Percentiles rank a stretch among this genome's conserved stretches.
Evolutionary conservation across 179 eudicot genomes (phyloP).

Genomic region (Pouteria campechiana): DNA sequence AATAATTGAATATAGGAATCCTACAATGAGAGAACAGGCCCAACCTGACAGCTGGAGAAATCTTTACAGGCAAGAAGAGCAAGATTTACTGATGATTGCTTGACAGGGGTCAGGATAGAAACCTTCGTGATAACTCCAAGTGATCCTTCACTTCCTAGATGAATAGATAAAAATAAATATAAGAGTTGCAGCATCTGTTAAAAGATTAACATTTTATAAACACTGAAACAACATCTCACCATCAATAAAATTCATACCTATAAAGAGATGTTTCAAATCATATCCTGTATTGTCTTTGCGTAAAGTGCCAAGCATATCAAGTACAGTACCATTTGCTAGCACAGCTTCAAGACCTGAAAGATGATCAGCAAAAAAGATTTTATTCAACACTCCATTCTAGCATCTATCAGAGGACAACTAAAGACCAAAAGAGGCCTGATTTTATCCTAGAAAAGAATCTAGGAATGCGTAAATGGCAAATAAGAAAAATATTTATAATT

Average conservation of each 20-base stretch:
- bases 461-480: too few species aligned
- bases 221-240: background rate
- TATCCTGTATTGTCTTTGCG: slow-evolving; percentile 99
- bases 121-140: slow-evolving; percentile 87
- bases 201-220: slow-evolving; percentile 1
- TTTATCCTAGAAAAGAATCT: too few species aligned
- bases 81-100: slow-evolving; percentile 71
- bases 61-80: slow-evolving; percentile 95
- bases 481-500: too few species aligned
- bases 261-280: slow-evolving; percentile 96
- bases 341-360: slow-evolving; percentile 92
- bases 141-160: slow-evolving; percentile 93
- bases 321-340: slow-evolving; percentile 78
- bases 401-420: too few species aligned
- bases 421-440: too few species aligned
- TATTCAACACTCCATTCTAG: too few species aligned
- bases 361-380: slow-evolving; percentile 1
- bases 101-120: slow-evolving; percentile 85
- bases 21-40: too few species aligned
- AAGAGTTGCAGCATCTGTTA: background rate
- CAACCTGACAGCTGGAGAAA: slow-evolving; percentile 96
- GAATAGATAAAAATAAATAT: background rate
- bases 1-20: too few species aligned
- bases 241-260: slow-evolving; percentile 44
- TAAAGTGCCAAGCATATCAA: slow-evolving; percentile 94